These are phyloP conservation scores for Cucurbita maxima DNA, from an alignment of 306 rosid genomes.

Conservation along the genomic window DNA sequence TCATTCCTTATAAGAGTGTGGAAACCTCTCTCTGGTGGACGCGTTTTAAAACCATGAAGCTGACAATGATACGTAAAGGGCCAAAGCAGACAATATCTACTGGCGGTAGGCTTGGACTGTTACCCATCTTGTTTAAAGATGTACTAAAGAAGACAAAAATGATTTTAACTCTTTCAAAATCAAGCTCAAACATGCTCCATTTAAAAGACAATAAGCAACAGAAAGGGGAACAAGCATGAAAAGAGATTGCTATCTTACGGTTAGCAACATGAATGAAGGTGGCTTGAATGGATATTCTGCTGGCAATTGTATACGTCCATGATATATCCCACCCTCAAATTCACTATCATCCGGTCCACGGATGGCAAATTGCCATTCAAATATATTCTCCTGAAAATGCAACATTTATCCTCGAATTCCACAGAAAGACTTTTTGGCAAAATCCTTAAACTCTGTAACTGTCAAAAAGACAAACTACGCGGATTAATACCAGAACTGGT, in stretches of 20 bases:
- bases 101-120: too few relatives aligned
- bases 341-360: slow-evolving; percentile 58
- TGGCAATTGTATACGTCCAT: slow-evolving; percentile 72
- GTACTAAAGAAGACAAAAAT: background rate
- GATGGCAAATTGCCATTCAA: slow-evolving; percentile 93
- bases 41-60: too few relatives aligned
- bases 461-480: background rate
- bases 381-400: slow-evolving; percentile 65
- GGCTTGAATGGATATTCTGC: slow-evolving; percentile 90
- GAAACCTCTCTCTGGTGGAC: too few relatives aligned
- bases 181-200: background rate
- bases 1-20: too few relatives aligned
- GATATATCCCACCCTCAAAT: slow-evolving; percentile 85
- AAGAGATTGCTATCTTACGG: slow-evolving; percentile 25
- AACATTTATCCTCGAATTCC: background rate
- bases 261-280: slow-evolving; percentile 73
- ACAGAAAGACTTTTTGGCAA: background rate
- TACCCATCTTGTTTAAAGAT: too few relatives aligned
- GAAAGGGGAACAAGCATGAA: slow-evolving; percentile 1
- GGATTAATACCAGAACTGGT: background rate
- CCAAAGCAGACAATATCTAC: too few relatives aligned
- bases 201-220: background rate
- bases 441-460: background rate
- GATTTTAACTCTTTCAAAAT: too few relatives aligned
- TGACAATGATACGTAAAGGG: too few relatives aligned